phyloP scores from a whole-genome alignment of 306 rosid species.

The Vigna mungo region DNA sequence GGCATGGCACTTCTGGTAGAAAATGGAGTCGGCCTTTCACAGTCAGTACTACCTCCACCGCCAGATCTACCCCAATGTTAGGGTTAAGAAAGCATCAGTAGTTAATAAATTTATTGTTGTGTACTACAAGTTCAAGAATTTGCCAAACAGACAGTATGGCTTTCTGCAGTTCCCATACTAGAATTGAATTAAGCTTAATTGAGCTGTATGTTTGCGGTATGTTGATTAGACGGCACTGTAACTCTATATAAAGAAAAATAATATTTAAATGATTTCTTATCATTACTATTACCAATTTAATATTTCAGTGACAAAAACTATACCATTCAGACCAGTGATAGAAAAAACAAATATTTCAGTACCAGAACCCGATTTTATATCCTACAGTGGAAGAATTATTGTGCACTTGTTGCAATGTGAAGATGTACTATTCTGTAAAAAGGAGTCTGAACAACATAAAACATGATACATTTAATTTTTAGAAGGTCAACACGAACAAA shows the following conservation, averaged over 20 bases:
- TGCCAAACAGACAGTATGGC: constrained; percentile 13
- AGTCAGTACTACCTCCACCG: constrained; percentile 94
- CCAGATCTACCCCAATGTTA: constrained; percentile 89
- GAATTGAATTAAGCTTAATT: constrained; percentile 32
- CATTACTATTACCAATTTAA: constrained; percentile 25
- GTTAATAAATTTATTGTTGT: constrained; percentile 34
- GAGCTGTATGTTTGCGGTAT: constrained; percentile 37
- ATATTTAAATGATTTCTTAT: constrained; percentile 38
- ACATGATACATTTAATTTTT: constrained; percentile 8
- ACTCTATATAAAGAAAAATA: constrained; percentile 7
- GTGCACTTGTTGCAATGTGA: not conserved
- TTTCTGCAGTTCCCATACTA: constrained; percentile 32
- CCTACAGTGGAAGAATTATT: not conserved
- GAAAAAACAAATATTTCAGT: constrained; percentile 8
- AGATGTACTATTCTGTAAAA: not conserved
- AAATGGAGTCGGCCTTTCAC: constrained; percentile 75
- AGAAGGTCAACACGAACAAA: constrained; percentile 26
- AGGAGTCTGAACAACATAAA: constrained; percentile 19
- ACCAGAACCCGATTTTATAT: not conserved
- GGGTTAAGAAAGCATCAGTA: constrained; percentile 40
- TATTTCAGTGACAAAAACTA: constrained; percentile 8
- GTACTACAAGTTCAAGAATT: constrained; percentile 25
- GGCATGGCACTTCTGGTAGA: constrained; percentile 81
- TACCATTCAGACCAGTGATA: constrained; percentile 13
- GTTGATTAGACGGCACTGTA: constrained; percentile 23